phyloP scores from a whole-genome alignment of 2,329 filamentous ascomycete genomes.

The Cladophialophora psammophila region DNA sequence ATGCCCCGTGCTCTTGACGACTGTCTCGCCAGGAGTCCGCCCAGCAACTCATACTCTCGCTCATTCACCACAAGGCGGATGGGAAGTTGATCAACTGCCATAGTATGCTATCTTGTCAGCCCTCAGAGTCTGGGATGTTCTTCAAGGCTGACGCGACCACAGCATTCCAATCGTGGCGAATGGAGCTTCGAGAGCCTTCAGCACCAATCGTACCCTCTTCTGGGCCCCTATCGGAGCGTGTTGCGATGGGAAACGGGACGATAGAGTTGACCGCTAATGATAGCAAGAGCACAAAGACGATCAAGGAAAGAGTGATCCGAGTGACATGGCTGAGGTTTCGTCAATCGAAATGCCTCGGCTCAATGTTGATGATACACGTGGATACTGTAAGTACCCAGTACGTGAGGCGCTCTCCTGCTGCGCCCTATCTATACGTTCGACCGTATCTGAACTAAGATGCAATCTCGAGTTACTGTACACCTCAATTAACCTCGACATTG shows the following conservation, averaged over 20 bases:
- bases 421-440: not conserved
- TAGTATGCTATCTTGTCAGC: conserved; percentile 2
- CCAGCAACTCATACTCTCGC: conserved; percentile 34
- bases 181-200: not conserved
- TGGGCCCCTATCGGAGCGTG: not conserved
- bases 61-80: conserved; percentile 35
- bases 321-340: conserved; percentile 4
- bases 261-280: not conserved
- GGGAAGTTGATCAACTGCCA: conserved; percentile 28
- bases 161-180: not conserved
- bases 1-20: not conserved
- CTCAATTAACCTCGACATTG: not conserved
- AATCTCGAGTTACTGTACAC: not conserved
- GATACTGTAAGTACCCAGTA: too few species aligned
- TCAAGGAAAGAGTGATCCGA: not conserved
- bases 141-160: not conserved
- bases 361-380: not conserved
- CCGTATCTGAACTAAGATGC: not conserved
- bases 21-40: conserved; percentile 15
- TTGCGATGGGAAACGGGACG: not conserved
- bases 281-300: not conserved
- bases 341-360: conserved; percentile 8
- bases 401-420: not conserved
- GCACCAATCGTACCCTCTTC: not conserved
- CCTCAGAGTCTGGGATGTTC: not conserved